Evolutionary conservation across 352 stramenopile genomes (phyloP), one percentile per base, ranked within the genome.

Genomic region (Pythium aristosporum): DNA sequence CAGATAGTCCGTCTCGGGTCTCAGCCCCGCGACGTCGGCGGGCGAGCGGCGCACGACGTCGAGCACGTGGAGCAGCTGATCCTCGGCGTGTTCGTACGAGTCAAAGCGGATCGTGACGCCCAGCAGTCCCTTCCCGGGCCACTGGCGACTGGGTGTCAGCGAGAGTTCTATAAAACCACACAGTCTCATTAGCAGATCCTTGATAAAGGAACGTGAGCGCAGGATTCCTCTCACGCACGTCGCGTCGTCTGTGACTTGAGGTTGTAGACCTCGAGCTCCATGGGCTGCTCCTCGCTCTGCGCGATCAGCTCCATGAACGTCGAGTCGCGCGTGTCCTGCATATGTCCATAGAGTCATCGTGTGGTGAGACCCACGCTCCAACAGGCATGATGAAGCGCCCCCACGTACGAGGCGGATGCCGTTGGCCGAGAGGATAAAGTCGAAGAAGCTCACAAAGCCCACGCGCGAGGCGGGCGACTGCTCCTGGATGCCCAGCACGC

Each of bases 91-190:
- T 61, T 97, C 82, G 74, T 98, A 98, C 65, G 96, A 96, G 75
- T 99, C 97, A 56, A 99, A 97, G 46, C 96, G 92, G 63, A 99
- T 99, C 16, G 97, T 99, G 15, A 99, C 95, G 28, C 96, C 97
- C 6, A 99, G 74, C 15, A 99, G 79, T 9, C 96, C 96, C 57
- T 98, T 96, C 39, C 96, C 96, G 21, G 86, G 83, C 96, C 96
- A 99, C 21, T 87, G 82, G 25, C 91, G 83, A n/a, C 80, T 95
- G 11, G 97, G 97, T 21, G 83, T 96, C n/a, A 99, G 73, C 53
- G 76, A 69, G 54, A 96, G 54, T 28, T 89, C 83, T 89, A 43
- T 30, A 37, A n/a, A 6, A 10, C 6, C 34, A 39, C 3, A 39
- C 34, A 39, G 25, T 5, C 25, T 30, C 25, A 30, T 30, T 30